These are phyloP conservation scores for Zygoascus ofunaensis DNA, from an alignment of 805 yeast genomes.

Conservation along the genomic window DNA sequence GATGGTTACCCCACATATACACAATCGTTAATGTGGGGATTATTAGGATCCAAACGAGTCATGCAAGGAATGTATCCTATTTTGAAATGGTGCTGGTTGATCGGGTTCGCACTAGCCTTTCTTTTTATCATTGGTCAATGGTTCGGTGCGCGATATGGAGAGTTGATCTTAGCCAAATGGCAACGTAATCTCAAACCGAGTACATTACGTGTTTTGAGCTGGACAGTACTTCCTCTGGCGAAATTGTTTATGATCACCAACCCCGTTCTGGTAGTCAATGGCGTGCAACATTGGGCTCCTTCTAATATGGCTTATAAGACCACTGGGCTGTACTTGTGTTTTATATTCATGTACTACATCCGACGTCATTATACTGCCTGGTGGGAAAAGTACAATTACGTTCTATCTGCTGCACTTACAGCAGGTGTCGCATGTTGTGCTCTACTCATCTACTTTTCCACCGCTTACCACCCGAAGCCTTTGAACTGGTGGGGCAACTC, in stretches of 20 bases:
- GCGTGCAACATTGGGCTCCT: background rate
- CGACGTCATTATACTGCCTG: conserved; percentile 41
- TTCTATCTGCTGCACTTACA: conserved; percentile 46
- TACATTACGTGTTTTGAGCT: too few species aligned
- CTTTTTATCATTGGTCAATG: background rate
- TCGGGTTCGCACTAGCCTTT: background rate
- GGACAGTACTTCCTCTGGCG: too few species aligned
- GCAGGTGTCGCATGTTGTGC: conserved; percentile 60
- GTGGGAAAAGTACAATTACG: conserved; percentile 46
- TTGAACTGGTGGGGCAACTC: conserved; percentile 45
- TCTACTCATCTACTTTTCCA: conserved; percentile 47
- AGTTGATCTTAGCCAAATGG: conserved; percentile 9
- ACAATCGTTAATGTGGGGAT: conserved; percentile 39
- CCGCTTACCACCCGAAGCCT: conserved; percentile 35
- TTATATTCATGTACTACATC: conserved; percentile 38
- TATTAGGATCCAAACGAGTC: conserved; percentile 40
- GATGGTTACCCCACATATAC: conserved; percentile 37
- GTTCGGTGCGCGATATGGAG: background rate
- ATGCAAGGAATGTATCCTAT: conserved; percentile 46
- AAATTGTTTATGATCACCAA: too few species aligned
- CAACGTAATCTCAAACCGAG: too few species aligned
- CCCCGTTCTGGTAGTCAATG: too few species aligned
- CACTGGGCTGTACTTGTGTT: conserved; percentile 34
- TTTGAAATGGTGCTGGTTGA: conserved; percentile 48
- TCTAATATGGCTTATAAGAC: conserved; percentile 17